Percentiles rank a stretch among this genome's conserved stretches.
phyloP scores from a whole-genome alignment of 805 yeast species.

The Candida insectalens region DNA sequence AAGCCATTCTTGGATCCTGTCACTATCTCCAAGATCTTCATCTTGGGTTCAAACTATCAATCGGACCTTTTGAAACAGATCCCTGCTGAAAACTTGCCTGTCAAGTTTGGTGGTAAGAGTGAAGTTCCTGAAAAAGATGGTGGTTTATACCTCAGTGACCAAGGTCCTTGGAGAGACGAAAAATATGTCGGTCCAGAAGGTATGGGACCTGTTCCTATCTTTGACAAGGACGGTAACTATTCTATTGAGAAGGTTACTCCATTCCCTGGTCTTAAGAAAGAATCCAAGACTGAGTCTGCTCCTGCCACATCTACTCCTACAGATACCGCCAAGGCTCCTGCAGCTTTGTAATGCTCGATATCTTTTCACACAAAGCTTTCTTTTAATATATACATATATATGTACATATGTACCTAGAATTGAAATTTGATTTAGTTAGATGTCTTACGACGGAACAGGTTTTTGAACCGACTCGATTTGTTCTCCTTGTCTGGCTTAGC shows the following conservation, averaged over 20 bases:
- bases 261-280: neutral
- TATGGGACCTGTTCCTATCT: constrained; percentile 60
- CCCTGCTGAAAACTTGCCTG: constrained; percentile 87
- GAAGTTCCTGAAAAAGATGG: constrained; percentile 56
- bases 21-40: constrained; percentile 89
- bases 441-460: constrained; percentile 13
- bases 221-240: constrained; percentile 1
- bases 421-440: neutral
- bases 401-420: neutral
- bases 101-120: constrained; percentile 80
- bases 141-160: constrained; percentile 79
- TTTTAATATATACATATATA: neutral
- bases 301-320: neutral
- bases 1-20: constrained; percentile 96
- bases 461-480: constrained; percentile 12
- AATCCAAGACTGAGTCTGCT: neutral
- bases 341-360: neutral
- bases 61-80: constrained; percentile 84
- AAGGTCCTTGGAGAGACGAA: constrained; percentile 96
- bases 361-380: neutral
- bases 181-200: constrained; percentile 91
- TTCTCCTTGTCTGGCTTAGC: neutral
- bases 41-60: constrained; percentile 70
- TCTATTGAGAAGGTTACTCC: neutral
- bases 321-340: neutral